Percentiles rank a stretch among this genome's conserved stretches.
Conservation (phyloP, 2,329 filamentous ascomycete species). For the Penicillium sp. region DNA sequence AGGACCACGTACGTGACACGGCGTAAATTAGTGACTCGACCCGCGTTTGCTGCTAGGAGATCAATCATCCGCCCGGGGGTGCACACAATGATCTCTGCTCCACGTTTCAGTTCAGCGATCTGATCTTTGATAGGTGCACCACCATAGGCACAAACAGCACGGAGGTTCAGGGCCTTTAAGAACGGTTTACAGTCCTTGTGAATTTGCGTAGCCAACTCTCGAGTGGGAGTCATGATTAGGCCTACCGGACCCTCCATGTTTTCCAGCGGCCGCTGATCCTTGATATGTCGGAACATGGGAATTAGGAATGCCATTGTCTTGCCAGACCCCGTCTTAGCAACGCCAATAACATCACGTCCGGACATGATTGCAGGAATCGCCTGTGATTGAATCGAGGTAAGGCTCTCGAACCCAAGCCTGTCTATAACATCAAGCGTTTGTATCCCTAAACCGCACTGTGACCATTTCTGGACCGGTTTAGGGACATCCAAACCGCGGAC, state of each 20-base stretch:
- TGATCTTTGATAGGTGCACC: slow-evolving; percentile 96
- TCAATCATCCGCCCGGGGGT: slow-evolving; percentile 97
- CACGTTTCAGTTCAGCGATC: slow-evolving; percentile 93
- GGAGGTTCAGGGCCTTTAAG: slow-evolving; percentile 80
- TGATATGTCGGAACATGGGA: slow-evolving; percentile 97
- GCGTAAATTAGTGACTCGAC: slow-evolving; percentile 88
- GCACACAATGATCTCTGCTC: slow-evolving; percentile 92
- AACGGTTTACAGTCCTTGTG: slow-evolving; percentile 95
- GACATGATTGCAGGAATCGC: slow-evolving; percentile 96
- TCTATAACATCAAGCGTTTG: slow-evolving; percentile 86
- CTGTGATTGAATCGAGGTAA: slow-evolving; percentile 93
- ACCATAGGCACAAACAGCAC: slow-evolving; percentile 90
- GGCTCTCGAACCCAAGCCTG: slow-evolving; percentile 80
- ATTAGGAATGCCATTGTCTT: slow-evolving; percentile 96
- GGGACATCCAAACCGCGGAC: slow-evolving; percentile 86
- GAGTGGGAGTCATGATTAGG: slow-evolving; percentile 90
- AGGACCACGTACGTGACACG: slow-evolving; percentile 93
- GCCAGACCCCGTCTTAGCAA: slow-evolving; percentile 96
- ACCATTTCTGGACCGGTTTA: slow-evolving; percentile 95
- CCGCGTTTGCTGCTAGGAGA: slow-evolving; percentile 87
- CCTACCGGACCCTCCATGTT: slow-evolving; percentile 86
- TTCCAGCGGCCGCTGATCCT: slow-evolving; percentile 83
- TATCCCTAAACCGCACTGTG: slow-evolving; percentile 87
- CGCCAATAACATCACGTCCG: slow-evolving; percentile 90
- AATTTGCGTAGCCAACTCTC: slow-evolving; percentile 92